phyloP scores from a whole-genome alignment of 208 protist species.

The Crithidia bombi region DNA sequence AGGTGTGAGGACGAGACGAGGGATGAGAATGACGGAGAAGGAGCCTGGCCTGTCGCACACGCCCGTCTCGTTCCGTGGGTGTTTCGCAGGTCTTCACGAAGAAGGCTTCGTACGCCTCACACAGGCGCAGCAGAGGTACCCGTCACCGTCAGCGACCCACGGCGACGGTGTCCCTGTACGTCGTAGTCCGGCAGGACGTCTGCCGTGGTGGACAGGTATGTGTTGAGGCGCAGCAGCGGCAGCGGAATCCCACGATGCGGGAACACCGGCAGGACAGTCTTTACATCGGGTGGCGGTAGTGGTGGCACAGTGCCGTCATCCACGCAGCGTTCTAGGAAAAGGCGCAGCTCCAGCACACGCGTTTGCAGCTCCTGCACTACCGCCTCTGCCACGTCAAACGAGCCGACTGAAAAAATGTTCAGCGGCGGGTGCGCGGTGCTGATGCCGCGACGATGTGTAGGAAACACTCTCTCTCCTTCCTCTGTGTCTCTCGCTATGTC shows the following conservation, averaged over 20 bases:
- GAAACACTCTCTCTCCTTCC: no score
- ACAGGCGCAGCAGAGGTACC: neutral
- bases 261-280: neutral
- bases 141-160: constrained; percentile 5
- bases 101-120: no score
- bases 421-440: neutral
- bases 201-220: constrained; percentile 32
- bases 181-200: constrained; percentile 27
- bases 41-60: no score
- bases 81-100: no score
- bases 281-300: no score
- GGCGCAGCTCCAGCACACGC: constrained; percentile 20
- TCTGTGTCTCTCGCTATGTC: no score
- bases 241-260: constrained; percentile 21
- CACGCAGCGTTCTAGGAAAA: constrained; percentile 13
- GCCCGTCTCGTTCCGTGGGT: no score
- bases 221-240: constrained; percentile 35
- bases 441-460: no score
- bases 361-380: constrained; percentile 27
- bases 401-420: constrained; percentile 41
- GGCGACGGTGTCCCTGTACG: constrained; percentile 9
- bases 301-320: no score
- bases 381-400: constrained; percentile 36
- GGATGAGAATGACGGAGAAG: no score
- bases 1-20: no score